Base-by-base conservation (phyloP, 2,329 filamentous ascomycete genomes). In the Rhinocladiella similis region DNA sequence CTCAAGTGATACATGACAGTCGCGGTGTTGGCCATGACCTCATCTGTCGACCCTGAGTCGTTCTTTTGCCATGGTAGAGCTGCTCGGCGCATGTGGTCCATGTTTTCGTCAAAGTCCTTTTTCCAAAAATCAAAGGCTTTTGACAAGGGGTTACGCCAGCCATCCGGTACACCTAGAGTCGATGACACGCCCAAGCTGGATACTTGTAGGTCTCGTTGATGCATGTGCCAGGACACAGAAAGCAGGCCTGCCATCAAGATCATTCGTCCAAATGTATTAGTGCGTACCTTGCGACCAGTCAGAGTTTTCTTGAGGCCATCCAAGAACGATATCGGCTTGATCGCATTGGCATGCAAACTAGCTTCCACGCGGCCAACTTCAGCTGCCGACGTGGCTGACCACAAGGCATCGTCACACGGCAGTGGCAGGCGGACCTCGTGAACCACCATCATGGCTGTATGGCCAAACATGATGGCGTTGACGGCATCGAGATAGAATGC, bases 141-240 rank as follows among this genome's bases (percentile, higher is more conserved):
- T 1, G 90, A 91, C 22, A 99, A 78, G 2, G 90, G 87, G 10
- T 86, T 85, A 50, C 92, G 85, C 94, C 93, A 97, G 70, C 92
- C 93, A 68, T 95, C 91, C 18, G 91, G 86, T 2, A 89, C 91
- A 0, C 90, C 87, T 65, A 88, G 85, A 0, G 85, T 84, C n/a
- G 91, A 89, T 22, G 59, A 57, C 3, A 60, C 56, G 7, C 88
- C 91, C 0, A 97, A 80, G 1, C 91, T 91, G 70, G 87, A 93
- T 57, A 96, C 88, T 73, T 97, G 92, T 9, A 97, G 82, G 70
- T 97, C 94, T 68, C 93, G 84, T 96, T 94, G 92, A 69, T 96
- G 94, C 89, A 97, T 93, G 71, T 97, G 93, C 90, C 91, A 97
- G 68, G 89, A 94, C 27, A 97, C 91, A 64, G 91, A 97, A 20